Evolutionary conservation across 805 yeast species (phyloP).

Genomic region (Ogataea naganishii): DNA sequence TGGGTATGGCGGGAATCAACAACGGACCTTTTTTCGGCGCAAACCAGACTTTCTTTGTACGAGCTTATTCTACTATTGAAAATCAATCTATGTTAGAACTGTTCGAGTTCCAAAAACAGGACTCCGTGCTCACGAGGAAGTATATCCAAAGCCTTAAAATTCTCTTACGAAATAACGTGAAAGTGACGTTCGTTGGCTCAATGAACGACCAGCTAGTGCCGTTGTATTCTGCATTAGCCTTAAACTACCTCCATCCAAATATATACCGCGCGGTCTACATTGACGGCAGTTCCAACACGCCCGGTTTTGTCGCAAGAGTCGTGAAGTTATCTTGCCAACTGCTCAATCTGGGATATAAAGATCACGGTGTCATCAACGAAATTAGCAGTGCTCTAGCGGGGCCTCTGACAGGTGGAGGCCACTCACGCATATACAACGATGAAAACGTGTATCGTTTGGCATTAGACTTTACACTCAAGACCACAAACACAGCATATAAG

Average conservation of each 20-base stretch:
- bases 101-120: constrained; percentile 78
- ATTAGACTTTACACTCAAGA: constrained; percentile 63
- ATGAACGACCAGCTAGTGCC: constrained; percentile 94
- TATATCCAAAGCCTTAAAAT: constrained; percentile 59
- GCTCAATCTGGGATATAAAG: constrained; percentile 70
- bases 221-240: constrained; percentile 75
- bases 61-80: constrained; percentile 87
- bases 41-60: constrained; percentile 74
- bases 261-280: constrained; percentile 83
- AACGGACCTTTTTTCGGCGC: constrained; percentile 91
- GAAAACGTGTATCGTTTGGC: constrained; percentile 79
- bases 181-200: constrained; percentile 77
- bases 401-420: constrained; percentile 92
- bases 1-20: constrained; percentile 94
- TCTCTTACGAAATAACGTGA: constrained; percentile 62
- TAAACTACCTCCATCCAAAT: constrained; percentile 82
- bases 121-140: constrained; percentile 62
- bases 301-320: constrained; percentile 67
- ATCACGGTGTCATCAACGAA: constrained; percentile 81
- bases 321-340: constrained; percentile 67
- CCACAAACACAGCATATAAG: constrained; percentile 40
- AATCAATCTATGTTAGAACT: constrained; percentile 78
- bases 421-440: constrained; percentile 81
- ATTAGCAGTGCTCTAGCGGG: constrained; percentile 77
- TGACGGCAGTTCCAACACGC: constrained; percentile 74